Conservation (phyloP, 1,284 basidiomycete genomes). For the Trichosporon sp. region DNA sequence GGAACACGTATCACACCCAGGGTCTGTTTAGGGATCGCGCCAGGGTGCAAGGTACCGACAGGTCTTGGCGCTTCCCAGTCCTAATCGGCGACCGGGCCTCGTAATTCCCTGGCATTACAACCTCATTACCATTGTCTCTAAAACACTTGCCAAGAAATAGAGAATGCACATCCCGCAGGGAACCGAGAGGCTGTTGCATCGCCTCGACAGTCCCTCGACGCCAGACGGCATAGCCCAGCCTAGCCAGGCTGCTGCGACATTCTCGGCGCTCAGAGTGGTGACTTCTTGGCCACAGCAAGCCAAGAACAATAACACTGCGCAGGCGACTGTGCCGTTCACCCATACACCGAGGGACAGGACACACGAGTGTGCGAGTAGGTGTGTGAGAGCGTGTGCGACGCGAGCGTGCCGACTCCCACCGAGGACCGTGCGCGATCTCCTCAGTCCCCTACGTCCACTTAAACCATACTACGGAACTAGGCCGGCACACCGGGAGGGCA, state of each 20-base stretch:
- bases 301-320: conserved; percentile 3
- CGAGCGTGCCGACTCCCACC: not conserved
- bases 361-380: not conserved
- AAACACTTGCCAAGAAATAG: not conserved
- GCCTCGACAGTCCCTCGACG: conserved; percentile 8
- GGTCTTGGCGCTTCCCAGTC: conserved; percentile 9
- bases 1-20: not conserved
- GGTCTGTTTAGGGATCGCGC: not conserved
- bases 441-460: not conserved
- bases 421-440: not conserved
- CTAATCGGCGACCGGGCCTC: not conserved
- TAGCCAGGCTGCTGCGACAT: not conserved
- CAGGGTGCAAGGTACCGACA: not conserved
- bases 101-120: not conserved
- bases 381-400: not conserved
- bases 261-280: not conserved
- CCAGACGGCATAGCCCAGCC: no score
- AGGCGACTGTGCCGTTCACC: not conserved
- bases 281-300: not conserved
- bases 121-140: not conserved
- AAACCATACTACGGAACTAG: not conserved
- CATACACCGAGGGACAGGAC: conserved; percentile 2
- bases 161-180: conserved; percentile 7
- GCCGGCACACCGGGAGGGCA: not conserved
- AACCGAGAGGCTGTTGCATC: conserved; percentile 4